Conservation (phyloP, 768 basidiomycete genomes). For the Coprinellus aureogranulatus region DNA sequence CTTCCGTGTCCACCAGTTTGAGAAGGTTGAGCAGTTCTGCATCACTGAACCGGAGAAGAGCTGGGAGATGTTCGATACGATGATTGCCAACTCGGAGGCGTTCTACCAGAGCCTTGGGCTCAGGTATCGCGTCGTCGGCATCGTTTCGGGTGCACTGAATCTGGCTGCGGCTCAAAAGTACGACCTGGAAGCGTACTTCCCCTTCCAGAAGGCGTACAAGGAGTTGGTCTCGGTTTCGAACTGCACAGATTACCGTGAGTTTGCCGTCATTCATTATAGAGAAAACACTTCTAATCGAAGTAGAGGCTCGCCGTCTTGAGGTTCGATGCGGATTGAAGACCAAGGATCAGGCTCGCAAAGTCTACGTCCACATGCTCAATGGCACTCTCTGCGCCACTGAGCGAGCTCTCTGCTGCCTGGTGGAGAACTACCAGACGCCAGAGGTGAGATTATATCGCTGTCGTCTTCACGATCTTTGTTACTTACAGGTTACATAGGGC, state of each 20-base stretch:
- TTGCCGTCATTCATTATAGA: not conserved
- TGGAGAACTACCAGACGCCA: slow-evolving; percentile 97
- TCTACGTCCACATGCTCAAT: slow-evolving; percentile 99
- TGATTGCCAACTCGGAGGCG: slow-evolving; percentile 86
- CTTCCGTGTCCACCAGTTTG: slow-evolving; percentile 99
- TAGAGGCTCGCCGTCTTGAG: slow-evolving; percentile 91
- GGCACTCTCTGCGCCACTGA: slow-evolving; percentile 97
- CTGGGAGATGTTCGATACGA: slow-evolving; percentile 89
- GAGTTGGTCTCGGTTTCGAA: slow-evolving; percentile 98
- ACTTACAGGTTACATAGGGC: slow-evolving; percentile 52
- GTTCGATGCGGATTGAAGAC: slow-evolving; percentile 89
- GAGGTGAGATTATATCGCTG: slow-evolving; percentile 63
- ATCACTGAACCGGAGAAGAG: slow-evolving; percentile 93
- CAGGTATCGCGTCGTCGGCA: slow-evolving; percentile 89
- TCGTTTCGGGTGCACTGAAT: slow-evolving; percentile 96
- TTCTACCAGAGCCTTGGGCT: slow-evolving; percentile 96
- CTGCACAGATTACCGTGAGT: slow-evolving; percentile 98
- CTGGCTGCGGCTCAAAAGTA: slow-evolving; percentile 96
- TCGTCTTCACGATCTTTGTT: not conserved
- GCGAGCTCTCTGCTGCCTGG: slow-evolving; percentile 92
- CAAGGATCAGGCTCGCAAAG: slow-evolving; percentile 85
- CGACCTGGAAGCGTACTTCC: slow-evolving; percentile 99
- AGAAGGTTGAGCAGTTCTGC: slow-evolving; percentile 97
- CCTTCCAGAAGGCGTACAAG: slow-evolving; percentile 94
- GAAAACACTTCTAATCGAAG: slow-evolving; percentile 1